Base-by-base conservation (phyloP, 768 basidiomycete species). In the Lactarius indigo region DNA sequence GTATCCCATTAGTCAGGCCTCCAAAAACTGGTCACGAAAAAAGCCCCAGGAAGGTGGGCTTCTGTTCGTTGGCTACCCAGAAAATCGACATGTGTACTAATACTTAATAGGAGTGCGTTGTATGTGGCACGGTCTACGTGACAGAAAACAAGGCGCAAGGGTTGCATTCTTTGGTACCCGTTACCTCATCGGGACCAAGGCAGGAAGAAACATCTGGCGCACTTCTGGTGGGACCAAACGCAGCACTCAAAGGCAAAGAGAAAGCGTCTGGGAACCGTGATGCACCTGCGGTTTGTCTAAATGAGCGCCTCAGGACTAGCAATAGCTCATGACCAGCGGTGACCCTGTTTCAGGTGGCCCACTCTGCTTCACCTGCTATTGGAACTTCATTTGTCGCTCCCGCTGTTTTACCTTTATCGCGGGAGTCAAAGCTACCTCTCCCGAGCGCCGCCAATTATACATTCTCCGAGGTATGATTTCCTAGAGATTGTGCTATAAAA, bases 1-100 rank as follows among this genome's bases (percentile, higher is more conserved):
- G 92, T 15, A 80, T 94, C 7, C 94, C 93, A n/a, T 84, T 95
- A 17, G 88, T 94, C 66, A 80, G 92, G 59, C 89, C 89, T 44
- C 90, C 91, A 23, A 90, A 84, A 74, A 70, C 79, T 18, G 84
- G 84, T 6, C 81, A 81, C 20, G 84, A 81, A 66, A 85, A 84
- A 70, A 84, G 89, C 76, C 85, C 85, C 23, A 80, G 83, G 67
- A 92, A 88, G 83, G 91, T 88, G 55, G 55, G 80, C 73, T 20
- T 31, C 47, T 10, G 50, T 44, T 47, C 30, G 47, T 55, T 62
- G 64, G 12, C 47, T 42, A 57, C 61, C 65, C 30, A 44, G 33
- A 41, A 67, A 44, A 23, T 35, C n/a, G 3, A n/a, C 41, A 31
- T 18, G 44, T 15, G 18, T 33, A 15, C 50, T 26, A 52, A 52